Base-by-base conservation (phyloP, 176 grass and related monocot species). In the Areca catechu region DNA sequence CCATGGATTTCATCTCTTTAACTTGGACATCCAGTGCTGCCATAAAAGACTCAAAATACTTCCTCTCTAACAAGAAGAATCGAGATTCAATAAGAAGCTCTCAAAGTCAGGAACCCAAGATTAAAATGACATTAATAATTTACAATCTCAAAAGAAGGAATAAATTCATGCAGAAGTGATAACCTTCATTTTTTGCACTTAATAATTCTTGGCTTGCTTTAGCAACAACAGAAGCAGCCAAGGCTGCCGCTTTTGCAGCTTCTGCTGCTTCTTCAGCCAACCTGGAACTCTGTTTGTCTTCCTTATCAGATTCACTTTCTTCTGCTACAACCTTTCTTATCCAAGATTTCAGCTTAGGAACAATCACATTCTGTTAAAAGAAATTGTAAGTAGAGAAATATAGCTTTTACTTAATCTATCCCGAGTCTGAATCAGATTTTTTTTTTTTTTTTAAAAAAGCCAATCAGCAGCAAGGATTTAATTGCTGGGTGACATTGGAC, bases 101-200 rank as follows among this genome's bases (percentile, higher is more conserved):
- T 14, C 10, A 14, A 43, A 43, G 34, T 43, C 34, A 43, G 34
- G 34, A 43, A 12, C 34, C 34, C 34, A 14, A 43, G 9, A 43
- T 12, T 9, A 37, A 37, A 37, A 37, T 37, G 34, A 12, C 34
- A 37, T 37, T 9, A 12, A 37, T 37, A 10, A 37, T 37, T 37
- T 37, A 37, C 30, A 37, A 10, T 5, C 7, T 10, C 7, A 37
- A 5, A 37, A 37, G 34, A 12, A 37, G 34, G 34, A 14, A 43
- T 43, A 43, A 43, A 43, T 43, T 43, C 7, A 43, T 43, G 34
- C 34, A 16, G 28, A 54, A 53, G 19, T 15, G 21, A 30, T 70
- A 25, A 97, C 92, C 92, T 90, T 97, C 92, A 43, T 65, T 80
- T 78, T 81, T 97, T 52, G 83, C 74, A 69, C 73, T 58, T 61